Evolutionary conservation across 164 flowering plant genomes (phyloP), one percentile per base, ranked within the genome.

Genomic region (Kingdonia uniflora): DNA sequence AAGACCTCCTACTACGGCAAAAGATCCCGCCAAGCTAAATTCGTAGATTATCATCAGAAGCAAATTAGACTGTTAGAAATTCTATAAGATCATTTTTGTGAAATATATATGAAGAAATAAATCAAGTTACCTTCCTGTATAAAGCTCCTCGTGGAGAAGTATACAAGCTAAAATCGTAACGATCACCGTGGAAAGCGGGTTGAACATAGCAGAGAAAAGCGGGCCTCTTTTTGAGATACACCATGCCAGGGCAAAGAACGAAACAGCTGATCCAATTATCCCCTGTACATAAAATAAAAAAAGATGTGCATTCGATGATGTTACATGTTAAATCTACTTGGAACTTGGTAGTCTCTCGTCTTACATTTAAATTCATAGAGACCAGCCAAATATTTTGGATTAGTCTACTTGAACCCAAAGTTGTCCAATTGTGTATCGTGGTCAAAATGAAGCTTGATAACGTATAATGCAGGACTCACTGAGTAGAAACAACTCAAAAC

Each of bases 171-270:
- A 62, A 15, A 78, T 19, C 2, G 88, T 78, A 10, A 74, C 81
- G 15, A 83, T 74, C 0, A 83, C 78, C 1, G 91, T 81, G 52
- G 58, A 21, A 2, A 86, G 52, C 57, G 95, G 95, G 55, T 59
- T 83, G 70, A 86, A 86, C 82, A 81, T 74, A 15, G 90, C 88
- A 20, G 81, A 63, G 43, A 75, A 86, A 21, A 86, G 66, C 0
- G 91, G 88, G 3, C 91, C 91, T 35, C 78, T 72, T 47, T 24
- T 52, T 6, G 84, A 68, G 26, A 86, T 62, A 65, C 80, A 72
- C 91, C 95, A 84, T 0, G 86, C 63, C 65, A 81, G 95, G 26
- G 75, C 65, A 51, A 67, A 80, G 62, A 76, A 75, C 0, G 79
- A 57, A n/a, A 70, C n/a, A 11, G 68, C 82, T 21, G 79, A 74